Evolutionary conservation across 1,284 basidiomycete species (phyloP), one percentile per base, ranked within the genome.

Genomic region (Malassezia sympodialis): DNA sequence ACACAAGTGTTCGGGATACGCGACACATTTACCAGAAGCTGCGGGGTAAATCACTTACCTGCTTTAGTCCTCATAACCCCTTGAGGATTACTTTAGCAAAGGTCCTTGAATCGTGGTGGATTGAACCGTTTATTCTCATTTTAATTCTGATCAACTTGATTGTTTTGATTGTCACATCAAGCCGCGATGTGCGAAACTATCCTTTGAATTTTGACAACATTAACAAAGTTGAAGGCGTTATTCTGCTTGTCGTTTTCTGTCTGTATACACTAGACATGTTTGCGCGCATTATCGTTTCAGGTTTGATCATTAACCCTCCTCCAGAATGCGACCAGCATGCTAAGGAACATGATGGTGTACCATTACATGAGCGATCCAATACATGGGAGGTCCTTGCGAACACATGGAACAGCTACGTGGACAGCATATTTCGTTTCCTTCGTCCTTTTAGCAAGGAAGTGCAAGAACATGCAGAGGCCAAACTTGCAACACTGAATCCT

Each of bases 251-350:
- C 30, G 77, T 96, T 53, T 96, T 96, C 76, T 77, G 83, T 62
- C 66, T 88, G 61, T 96, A 90, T 79, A 91, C 90, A 83, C 57
- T 94, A 35, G 93, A 98, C 78, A 83, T 87, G 51, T 79, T 87
- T 58, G 88, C 88, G 37, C 84, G 91, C 21, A 90, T 94, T 72
- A 82, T 88, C 67, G 87, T 93, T 24, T 90, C 88, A 11, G 93
- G 93, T 15, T 82, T 98, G 61, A 74, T 96, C 24, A 80, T 96
- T 56, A 90, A 96, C 72, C 90, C 91, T 8, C 70, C 70, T n/a
- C 60, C 62, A 8, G 50, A 53, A 42, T 65, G 56, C 24, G 41
- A 49, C 10, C 34, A 30, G 11, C 14, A 21, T n/a, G 34, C n/a
- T n/a, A 17, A 21, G 10, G 34, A 24, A 19, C 7, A 14, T 21